These are phyloP conservation scores for Alternaria postmessia DNA, from an alignment of 2,329 filamentous ascomycete genomes.

Conservation along the genomic window DNA sequence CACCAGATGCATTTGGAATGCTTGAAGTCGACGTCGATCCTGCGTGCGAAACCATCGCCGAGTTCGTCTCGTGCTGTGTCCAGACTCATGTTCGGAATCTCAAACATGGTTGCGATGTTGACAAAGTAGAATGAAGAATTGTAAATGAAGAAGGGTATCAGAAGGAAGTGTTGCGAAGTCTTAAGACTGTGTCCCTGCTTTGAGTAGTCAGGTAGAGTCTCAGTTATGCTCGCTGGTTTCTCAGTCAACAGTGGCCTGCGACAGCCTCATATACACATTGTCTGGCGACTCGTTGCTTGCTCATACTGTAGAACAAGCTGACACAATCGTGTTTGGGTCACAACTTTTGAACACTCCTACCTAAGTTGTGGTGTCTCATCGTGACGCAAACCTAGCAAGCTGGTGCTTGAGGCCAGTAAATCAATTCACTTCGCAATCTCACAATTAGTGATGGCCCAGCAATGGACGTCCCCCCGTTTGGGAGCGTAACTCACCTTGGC, in stretches of 20 bases:
- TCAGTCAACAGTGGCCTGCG: not conserved
- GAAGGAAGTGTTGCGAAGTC: not conserved
- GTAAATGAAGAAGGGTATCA: not conserved
- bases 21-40: not conserved
- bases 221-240: not conserved
- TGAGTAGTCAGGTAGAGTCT: not conserved
- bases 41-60: not conserved
- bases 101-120: not conserved
- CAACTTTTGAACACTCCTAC: not conserved
- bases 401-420: not conserved
- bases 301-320: not conserved
- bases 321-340: not conserved
- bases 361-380: not conserved
- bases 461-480: not conserved
- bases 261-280: not conserved
- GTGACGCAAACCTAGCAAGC: not conserved
- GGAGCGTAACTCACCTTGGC: not conserved
- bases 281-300: not conserved
- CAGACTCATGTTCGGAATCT: not conserved
- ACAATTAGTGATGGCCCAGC: not conserved
- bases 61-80: not conserved
- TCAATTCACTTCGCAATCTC: not conserved
- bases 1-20: not conserved
- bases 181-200: not conserved
- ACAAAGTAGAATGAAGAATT: not conserved